Percentiles rank a stretch among this genome's conserved stretches.
These are phyloP conservation scores for Candida tallmaniae DNA, from an alignment of 805 yeast species.

Conservation along the genomic window DNA sequence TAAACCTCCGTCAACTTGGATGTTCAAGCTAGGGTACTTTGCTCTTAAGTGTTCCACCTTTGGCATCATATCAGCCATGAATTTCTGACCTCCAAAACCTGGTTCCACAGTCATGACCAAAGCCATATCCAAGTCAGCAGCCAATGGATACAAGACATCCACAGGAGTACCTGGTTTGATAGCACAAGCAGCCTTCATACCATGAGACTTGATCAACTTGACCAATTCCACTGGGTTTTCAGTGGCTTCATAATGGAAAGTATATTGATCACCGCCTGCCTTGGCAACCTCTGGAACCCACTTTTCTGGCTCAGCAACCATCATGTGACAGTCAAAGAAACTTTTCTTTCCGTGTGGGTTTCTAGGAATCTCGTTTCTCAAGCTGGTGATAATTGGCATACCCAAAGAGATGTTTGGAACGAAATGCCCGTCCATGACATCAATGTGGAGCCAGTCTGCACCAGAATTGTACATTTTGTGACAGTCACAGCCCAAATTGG, in stretches of 20 bases:
- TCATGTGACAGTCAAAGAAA: slow-evolving; percentile 95
- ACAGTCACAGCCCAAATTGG: slow-evolving; percentile 85
- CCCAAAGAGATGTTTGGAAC: slow-evolving; percentile 97
- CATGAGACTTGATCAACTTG: slow-evolving; percentile 66
- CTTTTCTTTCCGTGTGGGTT: slow-evolving; percentile 42
- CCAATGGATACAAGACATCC: slow-evolving; percentile 72
- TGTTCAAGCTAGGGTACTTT: slow-evolving; percentile 72
- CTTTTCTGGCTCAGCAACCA: slow-evolving; percentile 88
- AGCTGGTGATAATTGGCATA: slow-evolving; percentile 76
- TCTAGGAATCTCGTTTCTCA: slow-evolving; percentile 75
- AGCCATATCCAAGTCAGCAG: slow-evolving; percentile 84
- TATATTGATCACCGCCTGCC: slow-evolving; percentile 94
- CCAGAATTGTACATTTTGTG: slow-evolving; percentile 71
- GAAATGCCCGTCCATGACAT: slow-evolving; percentile 98
- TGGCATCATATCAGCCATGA: slow-evolving; percentile 95
- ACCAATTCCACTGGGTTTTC: slow-evolving; percentile 71
- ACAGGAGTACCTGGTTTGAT: slow-evolving; percentile 91
- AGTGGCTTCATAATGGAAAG: slow-evolving; percentile 94
- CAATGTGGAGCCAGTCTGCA: slow-evolving; percentile 97
- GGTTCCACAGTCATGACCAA: slow-evolving; percentile 98
- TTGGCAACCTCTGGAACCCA: slow-evolving; percentile 92
- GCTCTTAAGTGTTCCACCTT: slow-evolving; percentile 76
- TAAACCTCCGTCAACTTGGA: slow-evolving; percentile 96
- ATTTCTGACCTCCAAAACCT: slow-evolving; percentile 97
- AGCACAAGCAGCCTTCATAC: slow-evolving; percentile 94